phyloP scores from a whole-genome alignment of 1,284 basidiomycete genomes.

The Hemileia vastatrix region DNA sequence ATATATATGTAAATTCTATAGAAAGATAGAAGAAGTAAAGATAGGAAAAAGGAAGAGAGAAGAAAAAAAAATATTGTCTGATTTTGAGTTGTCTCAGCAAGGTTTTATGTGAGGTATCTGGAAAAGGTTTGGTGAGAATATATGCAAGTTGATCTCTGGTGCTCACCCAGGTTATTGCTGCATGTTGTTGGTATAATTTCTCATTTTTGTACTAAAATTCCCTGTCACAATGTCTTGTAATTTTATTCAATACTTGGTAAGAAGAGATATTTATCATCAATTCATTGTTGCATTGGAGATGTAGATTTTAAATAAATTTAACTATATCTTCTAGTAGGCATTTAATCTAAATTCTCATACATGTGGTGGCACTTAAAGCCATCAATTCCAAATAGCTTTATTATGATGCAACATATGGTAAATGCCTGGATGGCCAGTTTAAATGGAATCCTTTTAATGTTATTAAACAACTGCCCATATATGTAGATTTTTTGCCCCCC shows the following conservation, averaged over 20 bases:
- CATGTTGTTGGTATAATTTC: background rate
- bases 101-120: too few species aligned
- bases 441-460: too few species aligned
- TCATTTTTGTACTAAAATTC: constrained; percentile 5
- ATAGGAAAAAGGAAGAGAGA: too few species aligned
- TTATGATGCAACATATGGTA: background rate
- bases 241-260: background rate
- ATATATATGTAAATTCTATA: too few species aligned
- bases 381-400: constrained; percentile 1
- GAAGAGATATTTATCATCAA: background rate
- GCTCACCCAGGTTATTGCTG: background rate
- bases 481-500: too few species aligned
- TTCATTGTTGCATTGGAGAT: background rate
- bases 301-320: background rate
- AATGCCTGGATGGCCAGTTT: background rate
- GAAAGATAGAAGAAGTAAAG: too few species aligned
- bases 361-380: background rate
- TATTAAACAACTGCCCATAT: too few species aligned
- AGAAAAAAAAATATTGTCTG: too few species aligned
- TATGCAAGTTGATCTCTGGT: background rate
- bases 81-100: too few species aligned
- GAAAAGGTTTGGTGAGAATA: background rate
- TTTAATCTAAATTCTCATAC: background rate
- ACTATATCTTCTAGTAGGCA: background rate
- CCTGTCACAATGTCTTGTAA: background rate